Evolutionary conservation across 371 early-diverging fungal species (phyloP), one percentile per base, ranked within the genome.

Genomic region (Syncephalastrum racemosum): DNA sequence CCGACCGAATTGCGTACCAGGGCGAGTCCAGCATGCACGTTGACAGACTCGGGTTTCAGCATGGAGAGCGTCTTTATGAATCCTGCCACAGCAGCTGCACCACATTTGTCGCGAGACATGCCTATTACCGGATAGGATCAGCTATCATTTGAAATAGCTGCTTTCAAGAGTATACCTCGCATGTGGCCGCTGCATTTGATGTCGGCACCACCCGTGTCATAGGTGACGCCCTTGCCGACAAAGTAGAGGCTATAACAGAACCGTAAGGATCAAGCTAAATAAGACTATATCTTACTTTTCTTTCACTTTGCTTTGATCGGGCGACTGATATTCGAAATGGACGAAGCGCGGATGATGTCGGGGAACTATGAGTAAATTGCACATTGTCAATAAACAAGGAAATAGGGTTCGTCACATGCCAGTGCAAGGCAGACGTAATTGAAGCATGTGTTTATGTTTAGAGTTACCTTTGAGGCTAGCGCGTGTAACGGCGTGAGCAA

Each of bases 61-160:
- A 84, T 50, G 1, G 81, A 83, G 3, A 90, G 68, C 0, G 92
- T 87, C 62, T 86, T 83, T 61, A 90, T 73, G 75, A 92, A 88
- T 40, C 93, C 94, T 31, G 93, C 92, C n/a, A 86, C 87, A 23
- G 88, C 80, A 24, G 93, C 85, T 23, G 94, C 94, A 60, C 95
- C 95, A 48, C 93, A 86, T 67, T 94, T 95, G 71, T 95, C 95
- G 63, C 90, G 86, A 41, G 90, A 89, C 95, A 95, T 95, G 49
- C 64, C 79, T 72, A 18, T 8, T 27, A 43, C 49, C 12, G 49
- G 7, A 23, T 6, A 24, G 6, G 3, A 3, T 49, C 19, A 20
- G 18, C 24, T 18, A 15, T 46, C 1, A 25, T 40, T 6, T 6
- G 8, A 8, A 16, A 0, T 36, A 13, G 14, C 13, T 39, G 4